These are phyloP conservation scores for Naganishia cerealis DNA, from an alignment of 1,284 basidiomycete species.

Conservation along the genomic window DNA sequence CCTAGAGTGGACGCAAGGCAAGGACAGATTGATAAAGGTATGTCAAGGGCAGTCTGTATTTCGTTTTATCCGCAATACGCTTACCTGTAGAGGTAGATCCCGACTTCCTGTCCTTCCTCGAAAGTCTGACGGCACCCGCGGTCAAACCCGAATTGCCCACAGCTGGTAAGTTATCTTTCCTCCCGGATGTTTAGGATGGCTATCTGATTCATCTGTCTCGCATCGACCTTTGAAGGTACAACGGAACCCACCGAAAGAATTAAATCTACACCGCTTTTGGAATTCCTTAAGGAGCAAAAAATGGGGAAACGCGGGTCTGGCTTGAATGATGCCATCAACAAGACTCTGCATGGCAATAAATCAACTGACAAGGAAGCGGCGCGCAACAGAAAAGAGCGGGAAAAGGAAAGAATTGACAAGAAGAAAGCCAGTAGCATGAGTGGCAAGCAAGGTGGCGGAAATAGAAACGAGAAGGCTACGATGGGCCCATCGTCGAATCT, in stretches of 20 bases:
- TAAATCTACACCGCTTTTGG: constrained; percentile 81
- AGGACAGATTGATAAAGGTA: constrained; percentile 50
- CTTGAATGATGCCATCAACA: constrained; percentile 56
- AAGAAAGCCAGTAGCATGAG: constrained; percentile 38
- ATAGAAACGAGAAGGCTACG: constrained; percentile 24
- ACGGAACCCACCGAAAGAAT: constrained; percentile 62
- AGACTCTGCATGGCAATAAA: constrained; percentile 48
- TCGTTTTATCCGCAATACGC: background rate
- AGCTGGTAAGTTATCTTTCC: background rate
- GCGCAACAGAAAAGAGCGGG: constrained; percentile 32
- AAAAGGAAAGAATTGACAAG: constrained; percentile 33
- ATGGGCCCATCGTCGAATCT: constrained; percentile 30
- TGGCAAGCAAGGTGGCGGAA: constrained; percentile 31
- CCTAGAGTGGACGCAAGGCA: constrained; percentile 49
- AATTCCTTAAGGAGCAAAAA: constrained; percentile 77
- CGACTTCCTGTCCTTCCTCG: constrained; percentile 76
- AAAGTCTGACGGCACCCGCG: constrained; percentile 56
- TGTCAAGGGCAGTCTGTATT: constrained; percentile 14
- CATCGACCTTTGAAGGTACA: constrained; percentile 57
- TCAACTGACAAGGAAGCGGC: constrained; percentile 33
- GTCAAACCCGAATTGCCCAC: constrained; percentile 37
- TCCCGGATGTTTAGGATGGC: background rate
- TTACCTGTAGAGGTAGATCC: constrained; percentile 60
- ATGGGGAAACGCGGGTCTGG: constrained; percentile 63
- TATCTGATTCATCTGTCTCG: background rate